Percentiles rank a stretch among this genome's conserved stretches.
Conservation (phyloP, 371 early-diverging fungal genomes). For the Mucor ambiguus region DNA sequence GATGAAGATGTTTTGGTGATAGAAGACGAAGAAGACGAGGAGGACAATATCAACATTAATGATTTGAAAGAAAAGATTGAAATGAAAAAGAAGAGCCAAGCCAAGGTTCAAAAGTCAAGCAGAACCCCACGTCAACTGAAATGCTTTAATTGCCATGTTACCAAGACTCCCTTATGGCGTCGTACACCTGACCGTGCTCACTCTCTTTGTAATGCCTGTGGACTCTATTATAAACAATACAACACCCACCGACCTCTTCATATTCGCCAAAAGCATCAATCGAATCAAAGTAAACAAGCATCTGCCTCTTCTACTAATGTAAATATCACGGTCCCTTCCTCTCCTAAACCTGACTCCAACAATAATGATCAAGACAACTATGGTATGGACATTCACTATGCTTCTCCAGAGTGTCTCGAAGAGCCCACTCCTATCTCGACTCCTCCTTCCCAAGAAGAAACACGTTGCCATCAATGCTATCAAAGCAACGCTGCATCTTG, state of each 20-base stretch:
- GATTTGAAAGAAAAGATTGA: slow-evolving; percentile 12
- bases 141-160: slow-evolving; percentile 81
- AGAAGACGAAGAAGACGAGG: slow-evolving; percentile 4
- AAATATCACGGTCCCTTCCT: background rate
- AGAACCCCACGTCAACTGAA: slow-evolving; percentile 51
- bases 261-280: slow-evolving; percentile 55
- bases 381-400: background rate
- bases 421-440: background rate
- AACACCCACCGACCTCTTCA: slow-evolving; percentile 69
- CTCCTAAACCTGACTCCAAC: background rate
- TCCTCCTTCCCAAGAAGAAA: slow-evolving; percentile 2
- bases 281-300: slow-evolving; percentile 12
- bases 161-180: slow-evolving; percentile 82
- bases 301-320: slow-evolving; percentile 3
- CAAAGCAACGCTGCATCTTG: slow-evolving; percentile 11
- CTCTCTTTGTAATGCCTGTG: slow-evolving; percentile 87
- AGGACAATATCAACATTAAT: background rate
- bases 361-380: background rate
- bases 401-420: slow-evolving; percentile 1
- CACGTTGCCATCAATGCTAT: slow-evolving; percentile 17
- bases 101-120: slow-evolving; percentile 2
- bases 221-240: slow-evolving; percentile 80
- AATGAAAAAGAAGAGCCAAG: slow-evolving; percentile 4
- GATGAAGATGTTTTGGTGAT: slow-evolving; percentile 2
- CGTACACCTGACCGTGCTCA: slow-evolving; percentile 76